Evolutionary conservation across 805 yeast genomes (phyloP).

Genomic region (Peterozyma toletana): DNA sequence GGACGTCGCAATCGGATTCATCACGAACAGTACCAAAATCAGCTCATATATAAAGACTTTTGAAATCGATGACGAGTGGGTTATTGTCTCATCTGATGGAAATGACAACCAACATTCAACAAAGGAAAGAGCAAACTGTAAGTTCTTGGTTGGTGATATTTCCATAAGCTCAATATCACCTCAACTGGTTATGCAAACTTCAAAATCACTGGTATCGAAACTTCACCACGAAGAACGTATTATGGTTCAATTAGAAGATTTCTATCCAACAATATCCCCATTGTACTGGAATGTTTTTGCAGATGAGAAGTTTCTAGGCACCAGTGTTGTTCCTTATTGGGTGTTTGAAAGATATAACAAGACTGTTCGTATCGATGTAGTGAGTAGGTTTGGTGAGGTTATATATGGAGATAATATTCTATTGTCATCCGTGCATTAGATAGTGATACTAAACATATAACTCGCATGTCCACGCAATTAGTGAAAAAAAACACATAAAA

Average conservation of each 20-base stretch:
- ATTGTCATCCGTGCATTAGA: background rate
- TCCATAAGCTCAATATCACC: constrained; percentile 1
- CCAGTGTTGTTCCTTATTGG: constrained; percentile 5
- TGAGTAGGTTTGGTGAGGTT: constrained; percentile 7
- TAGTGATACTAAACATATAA: background rate
- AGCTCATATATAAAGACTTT: background rate
- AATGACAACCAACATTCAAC: background rate
- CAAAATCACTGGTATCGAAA: background rate
- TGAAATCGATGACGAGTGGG: constrained; percentile 7
- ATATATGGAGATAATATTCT: constrained; percentile 4
- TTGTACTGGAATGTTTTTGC: constrained; percentile 7
- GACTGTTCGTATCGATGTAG: constrained; percentile 6
- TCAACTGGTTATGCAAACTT: background rate
- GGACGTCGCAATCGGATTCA: constrained; percentile 9
- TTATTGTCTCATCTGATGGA: background rate
- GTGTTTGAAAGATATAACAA: background rate
- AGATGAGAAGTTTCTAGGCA: constrained; percentile 4
- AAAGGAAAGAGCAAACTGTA: background rate
- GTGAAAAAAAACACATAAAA: background rate
- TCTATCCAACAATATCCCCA: background rate
- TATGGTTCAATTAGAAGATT: background rate
- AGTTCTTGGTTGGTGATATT: constrained; percentile 6
- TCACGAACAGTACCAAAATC: background rate
- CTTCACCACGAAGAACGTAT: background rate
- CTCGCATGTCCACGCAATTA: background rate